Evolutionary conservation across 2,329 filamentous ascomycete species (phyloP), one percentile per base, ranked within the genome.

Genomic region (Thielaviopsis euricoi): DNA sequence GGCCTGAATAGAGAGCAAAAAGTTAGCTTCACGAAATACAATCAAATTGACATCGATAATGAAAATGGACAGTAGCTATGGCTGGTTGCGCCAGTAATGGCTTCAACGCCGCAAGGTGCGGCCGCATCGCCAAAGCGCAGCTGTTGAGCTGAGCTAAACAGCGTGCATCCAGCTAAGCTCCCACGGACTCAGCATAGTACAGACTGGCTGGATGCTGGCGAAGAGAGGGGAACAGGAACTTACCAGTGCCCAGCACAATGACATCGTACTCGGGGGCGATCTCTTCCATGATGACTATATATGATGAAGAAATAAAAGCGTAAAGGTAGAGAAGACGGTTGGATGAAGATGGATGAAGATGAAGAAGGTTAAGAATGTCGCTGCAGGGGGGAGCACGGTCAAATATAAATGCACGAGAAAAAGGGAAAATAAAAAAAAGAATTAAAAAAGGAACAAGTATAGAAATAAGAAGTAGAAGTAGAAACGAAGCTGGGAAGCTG

Each of bases 241-340:
- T 78, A 95, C 89, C 90, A 72, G 93, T 98, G 80, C 93, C 93
- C 71, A 98, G 83, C 71, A 98, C 93, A 71, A 98, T 83, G 73
- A 96, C 88, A 81, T 98, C 93, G 81, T 98, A 98, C 75, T 96
- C 90, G 70, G 89, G 87, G 65, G 90, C 89, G 70, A 98, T 95
- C 75, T 97, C 93, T 71, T 97, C 93, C 93, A 97, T 97, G 74
- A 62, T 80, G 68, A 62, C 61, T 46, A 54, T 62, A 52, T 60
- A 10, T 56, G 33, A 53, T 56, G 13, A 33, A 40, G 22, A 26
- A 61, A 46, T 43, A 56, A 63, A 62, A 61, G 56, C 58, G 64
- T 52, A 52, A 50, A 52, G 61, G 59, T 48, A 57, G 49, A 60
- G 63, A 65, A 66, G 62, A 62, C 21, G 10, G 43, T 48, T 48